A percentile compares a stretch with the other conserved stretches of the same genome.
Conservation (phyloP, 192 early-diverging fungal species). For the Paraglomus brasilianum region DNA sequence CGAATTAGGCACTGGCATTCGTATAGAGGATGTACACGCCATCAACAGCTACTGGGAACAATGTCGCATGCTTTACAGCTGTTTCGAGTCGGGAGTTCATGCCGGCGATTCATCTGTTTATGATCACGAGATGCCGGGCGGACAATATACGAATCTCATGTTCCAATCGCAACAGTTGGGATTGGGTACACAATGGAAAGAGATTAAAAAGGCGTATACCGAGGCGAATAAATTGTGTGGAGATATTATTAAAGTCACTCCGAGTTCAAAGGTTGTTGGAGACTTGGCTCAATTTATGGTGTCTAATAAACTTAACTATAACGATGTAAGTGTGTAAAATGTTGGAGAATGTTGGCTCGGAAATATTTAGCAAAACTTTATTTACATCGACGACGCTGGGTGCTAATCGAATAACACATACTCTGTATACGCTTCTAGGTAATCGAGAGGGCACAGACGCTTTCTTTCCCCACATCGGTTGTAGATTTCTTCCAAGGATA, state of each 20-base stretch:
- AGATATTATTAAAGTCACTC: slow-evolving; percentile 97
- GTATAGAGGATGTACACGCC: slow-evolving; percentile 72
- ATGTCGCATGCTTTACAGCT: slow-evolving; percentile 90
- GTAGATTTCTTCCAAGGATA: slow-evolving; percentile 98
- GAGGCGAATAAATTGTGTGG: slow-evolving; percentile 91
- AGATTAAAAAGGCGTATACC: slow-evolving; percentile 88
- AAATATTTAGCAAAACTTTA: no score
- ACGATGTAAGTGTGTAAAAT: slow-evolving; percentile 60
- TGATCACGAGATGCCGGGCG: slow-evolving; percentile 95
- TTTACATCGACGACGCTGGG: no score
- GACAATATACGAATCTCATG: slow-evolving; percentile 98
- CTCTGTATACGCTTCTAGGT: no score
- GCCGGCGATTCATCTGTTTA: slow-evolving; percentile 90
- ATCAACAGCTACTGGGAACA: slow-evolving; percentile 98
- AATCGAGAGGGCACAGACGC: slow-evolving; percentile 65
- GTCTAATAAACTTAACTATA: slow-evolving; percentile 72
- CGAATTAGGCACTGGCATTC: slow-evolving; percentile 81
- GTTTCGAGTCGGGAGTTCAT: slow-evolving; percentile 92
- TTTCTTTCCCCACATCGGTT: slow-evolving; percentile 92
- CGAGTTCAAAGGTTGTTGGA: slow-evolving; percentile 96
- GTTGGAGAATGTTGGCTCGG: no score
- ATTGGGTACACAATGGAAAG: slow-evolving; percentile 90
- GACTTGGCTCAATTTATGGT: slow-evolving; percentile 99
- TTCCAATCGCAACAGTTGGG: slow-evolving; percentile 97
- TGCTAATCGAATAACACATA: no score